phyloP scores from a whole-genome alignment of 768 basidiomycete species.

The Tulasnella sp. region DNA sequence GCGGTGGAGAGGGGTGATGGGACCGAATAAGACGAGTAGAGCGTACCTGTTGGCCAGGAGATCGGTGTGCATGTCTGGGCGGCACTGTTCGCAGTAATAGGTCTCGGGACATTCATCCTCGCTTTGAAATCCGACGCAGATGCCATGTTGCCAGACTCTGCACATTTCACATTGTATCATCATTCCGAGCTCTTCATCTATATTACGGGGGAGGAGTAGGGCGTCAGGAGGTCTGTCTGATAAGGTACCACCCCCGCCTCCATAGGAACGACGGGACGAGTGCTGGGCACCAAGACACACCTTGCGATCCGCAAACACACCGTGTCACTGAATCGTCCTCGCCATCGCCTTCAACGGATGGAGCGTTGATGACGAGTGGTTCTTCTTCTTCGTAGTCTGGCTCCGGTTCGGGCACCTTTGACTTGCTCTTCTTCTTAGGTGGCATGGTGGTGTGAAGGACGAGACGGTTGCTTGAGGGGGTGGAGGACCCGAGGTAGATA shows the following conservation, averaged over 20 bases:
- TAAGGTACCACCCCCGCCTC: background rate
- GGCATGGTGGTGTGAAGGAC: slow-evolving; percentile 7
- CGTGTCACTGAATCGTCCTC: slow-evolving; percentile 55
- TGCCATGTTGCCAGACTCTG: slow-evolving; percentile 96
- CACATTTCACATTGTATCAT: slow-evolving; percentile 98
- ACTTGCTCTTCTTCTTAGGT: slow-evolving; percentile 18
- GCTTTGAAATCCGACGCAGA: slow-evolving; percentile 87
- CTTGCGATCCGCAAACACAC: slow-evolving; percentile 60
- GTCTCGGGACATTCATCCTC: slow-evolving; percentile 63
- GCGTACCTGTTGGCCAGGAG: slow-evolving; percentile 43
- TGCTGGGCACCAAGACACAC: background rate
- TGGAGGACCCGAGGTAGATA: background rate
- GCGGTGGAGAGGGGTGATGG: slow-evolving; percentile 24
- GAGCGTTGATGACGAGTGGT: background rate
- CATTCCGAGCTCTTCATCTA: slow-evolving; percentile 65
- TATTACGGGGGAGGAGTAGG: background rate
- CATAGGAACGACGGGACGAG: background rate
- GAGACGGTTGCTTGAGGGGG: background rate
- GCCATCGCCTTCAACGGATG: slow-evolving; percentile 41
- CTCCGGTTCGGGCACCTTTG: slow-evolving; percentile 14
- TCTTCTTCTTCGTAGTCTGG: slow-evolving; percentile 20
- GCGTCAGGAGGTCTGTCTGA: background rate
- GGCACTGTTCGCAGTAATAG: slow-evolving; percentile 94
- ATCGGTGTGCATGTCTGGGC: slow-evolving; percentile 75
- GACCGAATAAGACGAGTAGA: background rate